phyloP scores from a whole-genome alignment of 129 eudicot genomes.

The Sambucus nigra region DNA sequence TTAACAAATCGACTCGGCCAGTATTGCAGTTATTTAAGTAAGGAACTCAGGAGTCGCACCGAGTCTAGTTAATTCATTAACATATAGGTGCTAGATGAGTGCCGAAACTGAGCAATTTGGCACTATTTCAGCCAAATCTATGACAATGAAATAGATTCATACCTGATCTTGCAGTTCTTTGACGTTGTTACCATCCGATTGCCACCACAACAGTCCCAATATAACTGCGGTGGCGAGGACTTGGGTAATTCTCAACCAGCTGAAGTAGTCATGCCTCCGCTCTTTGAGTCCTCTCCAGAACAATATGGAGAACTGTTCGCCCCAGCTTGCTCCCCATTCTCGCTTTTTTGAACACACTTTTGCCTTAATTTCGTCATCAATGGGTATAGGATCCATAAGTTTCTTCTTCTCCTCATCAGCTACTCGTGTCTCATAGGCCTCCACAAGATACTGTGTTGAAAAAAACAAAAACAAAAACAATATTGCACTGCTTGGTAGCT shows the following conservation, averaged over 20 bases:
- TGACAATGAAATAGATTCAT: not conserved
- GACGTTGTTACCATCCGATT: constrained; percentile 51
- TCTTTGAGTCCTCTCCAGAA: constrained; percentile 87
- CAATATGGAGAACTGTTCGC: constrained; percentile 60
- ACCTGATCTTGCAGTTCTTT: constrained; percentile 79
- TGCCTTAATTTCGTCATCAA: constrained; percentile 57
- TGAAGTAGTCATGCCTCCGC: constrained; percentile 81
- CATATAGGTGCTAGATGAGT: too few relatives aligned
- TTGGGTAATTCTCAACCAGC: constrained; percentile 93
- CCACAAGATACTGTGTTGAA: constrained; percentile 69
- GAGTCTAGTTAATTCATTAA: too few relatives aligned
- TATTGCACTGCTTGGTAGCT: too few relatives aligned
- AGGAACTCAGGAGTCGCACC: too few relatives aligned
- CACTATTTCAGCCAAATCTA: too few relatives aligned
- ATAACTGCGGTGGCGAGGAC: constrained; percentile 69
- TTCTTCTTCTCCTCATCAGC: constrained; percentile 67
- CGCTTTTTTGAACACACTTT: constrained; percentile 40
- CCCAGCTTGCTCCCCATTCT: constrained; percentile 99
- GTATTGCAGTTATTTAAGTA: too few relatives aligned
- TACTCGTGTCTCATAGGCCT: constrained; percentile 80
- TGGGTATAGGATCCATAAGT: constrained; percentile 40
- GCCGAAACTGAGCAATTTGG: too few relatives aligned
- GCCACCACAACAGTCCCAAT: constrained; percentile 96
- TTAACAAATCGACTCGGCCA: too few relatives aligned
- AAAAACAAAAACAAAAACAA: not conserved